Base-by-base conservation (phyloP, 2,329 filamentous ascomycete species). In the Exophiala sp. region DNA sequence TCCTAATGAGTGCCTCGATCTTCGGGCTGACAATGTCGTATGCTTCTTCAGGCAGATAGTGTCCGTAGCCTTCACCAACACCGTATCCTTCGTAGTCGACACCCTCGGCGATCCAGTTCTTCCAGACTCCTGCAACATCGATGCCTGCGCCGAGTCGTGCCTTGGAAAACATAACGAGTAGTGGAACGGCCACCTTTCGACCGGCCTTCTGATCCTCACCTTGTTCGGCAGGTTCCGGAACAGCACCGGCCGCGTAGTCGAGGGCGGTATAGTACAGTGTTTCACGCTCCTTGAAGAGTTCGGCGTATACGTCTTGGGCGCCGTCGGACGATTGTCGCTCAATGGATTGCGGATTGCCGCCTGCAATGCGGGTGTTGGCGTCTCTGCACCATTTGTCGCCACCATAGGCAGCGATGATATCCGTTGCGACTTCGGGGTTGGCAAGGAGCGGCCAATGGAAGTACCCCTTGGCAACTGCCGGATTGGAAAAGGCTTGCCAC, bases 361-460 rank as follows among this genome's bases (percentile, higher is more conserved):
- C 68, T 12, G 45, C 63, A 68, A 66, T 67, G 36, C 61, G 65
- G 21, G 53, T 62, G 24, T 78, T 66, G 44, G 65, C 64, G 5
- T 63, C 62, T 16, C 64, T 64, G 16, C 65, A 66, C 65, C 71
- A 79, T 6, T 66, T 63, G 7, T 63, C 72, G 1, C 71, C 72
- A 10, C 76, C 76, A 47, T 71, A 70, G 3, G 69, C 68, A 44
- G 65, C 61, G 47, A 80, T 73, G 63, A 79, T 69, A 9, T 68
- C 61, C 12, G 72, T 70, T 1, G 76, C 75, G 0, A 73, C 51
- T 5, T 73, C 68, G 5, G 70, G 66, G 33, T 76, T 75, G 9
- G 78, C 77, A 6, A 81, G 69, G 36, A 81, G 71, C 2, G 77
- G 70, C 78, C 78, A 80, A 66, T 80, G 77, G 63, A 74, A 79